Percentiles rank a stretch among this genome's conserved stretches.
phyloP scores from a whole-genome alignment of 2,329 filamentous ascomycete species.

The Aspergillus udagawae region DNA sequence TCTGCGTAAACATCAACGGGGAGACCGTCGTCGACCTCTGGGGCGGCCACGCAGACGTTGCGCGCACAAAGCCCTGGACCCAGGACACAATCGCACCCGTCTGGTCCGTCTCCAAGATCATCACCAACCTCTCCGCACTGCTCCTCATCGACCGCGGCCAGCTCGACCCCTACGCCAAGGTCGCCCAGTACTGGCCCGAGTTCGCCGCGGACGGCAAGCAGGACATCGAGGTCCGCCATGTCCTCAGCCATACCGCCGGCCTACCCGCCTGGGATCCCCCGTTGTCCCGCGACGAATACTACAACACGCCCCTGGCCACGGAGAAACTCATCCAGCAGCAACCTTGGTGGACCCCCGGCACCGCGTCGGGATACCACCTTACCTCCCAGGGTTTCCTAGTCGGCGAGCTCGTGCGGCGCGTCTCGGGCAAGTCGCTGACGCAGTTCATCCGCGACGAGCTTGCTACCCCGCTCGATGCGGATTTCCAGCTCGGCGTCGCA shows the following conservation, averaged over 20 bases:
- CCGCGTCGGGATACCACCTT: constrained; percentile 42
- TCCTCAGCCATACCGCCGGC: constrained; percentile 40
- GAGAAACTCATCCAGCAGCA: constrained; percentile 38
- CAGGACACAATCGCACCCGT: constrained; percentile 40
- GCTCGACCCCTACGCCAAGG: constrained; percentile 34
- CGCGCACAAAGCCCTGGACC: constrained; percentile 32
- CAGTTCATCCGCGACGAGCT: constrained; percentile 45
- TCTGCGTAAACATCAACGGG: constrained; percentile 42
- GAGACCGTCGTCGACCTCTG: constrained; percentile 43
- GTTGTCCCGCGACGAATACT: constrained; percentile 31
- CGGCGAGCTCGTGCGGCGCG: constrained; percentile 42
- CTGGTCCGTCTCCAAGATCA: constrained; percentile 41
- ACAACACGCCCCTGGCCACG: constrained; percentile 26
- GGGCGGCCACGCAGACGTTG: constrained; percentile 38
- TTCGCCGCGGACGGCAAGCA: constrained; percentile 43
- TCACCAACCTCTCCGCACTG: constrained; percentile 36
- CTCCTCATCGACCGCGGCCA: constrained; percentile 40
- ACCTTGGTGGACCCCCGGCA: constrained; percentile 46
- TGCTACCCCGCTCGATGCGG: constrained; percentile 40
- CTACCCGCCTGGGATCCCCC: constrained; percentile 33
- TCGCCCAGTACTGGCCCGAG: constrained; percentile 46
- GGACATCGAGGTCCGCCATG: constrained; percentile 37
- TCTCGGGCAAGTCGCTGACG: constrained; percentile 39
- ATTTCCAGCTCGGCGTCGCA: constrained; percentile 44
- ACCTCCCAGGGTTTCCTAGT: constrained; percentile 41